Conservation (phyloP, 2,329 filamentous ascomycete genomes). For the Pestalotiopsis sp. region DNA sequence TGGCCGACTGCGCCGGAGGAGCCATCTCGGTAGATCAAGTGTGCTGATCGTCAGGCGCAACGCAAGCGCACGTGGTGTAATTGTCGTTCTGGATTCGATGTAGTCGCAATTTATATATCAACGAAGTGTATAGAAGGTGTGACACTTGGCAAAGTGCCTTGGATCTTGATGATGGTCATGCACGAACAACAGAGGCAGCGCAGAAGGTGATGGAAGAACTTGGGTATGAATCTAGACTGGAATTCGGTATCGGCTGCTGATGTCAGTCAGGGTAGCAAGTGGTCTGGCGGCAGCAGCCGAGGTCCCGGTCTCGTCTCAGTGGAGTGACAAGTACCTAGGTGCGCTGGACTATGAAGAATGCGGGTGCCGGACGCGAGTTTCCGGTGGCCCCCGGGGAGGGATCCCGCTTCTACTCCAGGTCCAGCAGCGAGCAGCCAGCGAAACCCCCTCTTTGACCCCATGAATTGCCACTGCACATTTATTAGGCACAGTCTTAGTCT, state of each 20-base stretch:
- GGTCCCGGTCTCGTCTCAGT: background rate
- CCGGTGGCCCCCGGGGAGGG: background rate
- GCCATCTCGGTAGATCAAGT: slow-evolving; percentile 26
- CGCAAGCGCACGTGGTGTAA: background rate
- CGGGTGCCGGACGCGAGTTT: background rate
- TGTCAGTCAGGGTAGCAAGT: slow-evolving; percentile 7
- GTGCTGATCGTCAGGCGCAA: background rate
- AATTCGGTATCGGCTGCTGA: slow-evolving; percentile 5
- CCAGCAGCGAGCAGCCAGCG: background rate
- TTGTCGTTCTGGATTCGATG: background rate
- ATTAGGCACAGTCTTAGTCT: background rate
- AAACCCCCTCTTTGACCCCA: background rate
- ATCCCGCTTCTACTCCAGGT: background rate
- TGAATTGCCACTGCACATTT: background rate
- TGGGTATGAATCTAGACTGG: background rate
- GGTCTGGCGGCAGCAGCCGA: background rate
- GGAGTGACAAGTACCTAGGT: background rate
- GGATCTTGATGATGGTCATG: background rate
- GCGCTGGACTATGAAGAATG: too few relatives aligned
- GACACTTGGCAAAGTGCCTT: background rate
- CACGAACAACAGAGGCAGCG: background rate
- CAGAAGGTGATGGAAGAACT: slow-evolving; percentile 7
- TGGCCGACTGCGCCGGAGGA: slow-evolving; percentile 37
- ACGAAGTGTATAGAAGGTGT: background rate
- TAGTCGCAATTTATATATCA: background rate